These are phyloP conservation scores for Flaveria brownii DNA, from an alignment of 129 eudicot species.

Conservation along the genomic window DNA sequence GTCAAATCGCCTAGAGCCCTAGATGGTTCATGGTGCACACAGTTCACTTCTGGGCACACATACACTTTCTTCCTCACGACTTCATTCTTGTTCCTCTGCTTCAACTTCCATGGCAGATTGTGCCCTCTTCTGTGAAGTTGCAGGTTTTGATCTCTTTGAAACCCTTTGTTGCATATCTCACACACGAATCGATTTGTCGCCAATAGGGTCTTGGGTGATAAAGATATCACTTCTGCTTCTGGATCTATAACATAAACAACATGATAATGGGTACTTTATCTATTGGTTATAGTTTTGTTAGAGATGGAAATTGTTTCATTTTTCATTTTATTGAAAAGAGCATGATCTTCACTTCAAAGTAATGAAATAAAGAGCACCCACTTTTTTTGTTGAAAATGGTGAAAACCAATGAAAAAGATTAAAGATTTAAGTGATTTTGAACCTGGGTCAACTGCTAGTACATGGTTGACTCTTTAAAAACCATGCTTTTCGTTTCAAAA, in stretches of 20 bases:
- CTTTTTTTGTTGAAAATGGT: not conserved
- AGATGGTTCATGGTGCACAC: constrained; percentile 75
- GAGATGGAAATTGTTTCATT: too few species aligned
- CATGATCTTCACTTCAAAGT: not conserved
- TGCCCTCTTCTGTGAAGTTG: constrained; percentile 83
- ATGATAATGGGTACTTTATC: not conserved
- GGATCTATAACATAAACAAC: constrained; percentile 39
- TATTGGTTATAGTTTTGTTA: too few species aligned
- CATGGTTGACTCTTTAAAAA: constrained; percentile 23
- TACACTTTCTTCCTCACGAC: constrained; percentile 62
- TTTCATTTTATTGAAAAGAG: too few species aligned
- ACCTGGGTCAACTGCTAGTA: constrained; percentile 23
- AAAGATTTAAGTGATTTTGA: constrained; percentile 9
- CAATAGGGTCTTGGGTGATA: constrained; percentile 62
- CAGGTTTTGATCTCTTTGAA: constrained; percentile 74
- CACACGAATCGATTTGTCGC: constrained; percentile 74
- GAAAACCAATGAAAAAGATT: constrained; percentile 10
- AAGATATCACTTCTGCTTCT: constrained; percentile 72
- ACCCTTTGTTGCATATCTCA: constrained; percentile 77
- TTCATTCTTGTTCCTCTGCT: constrained; percentile 61
- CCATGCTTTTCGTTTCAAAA: not conserved
- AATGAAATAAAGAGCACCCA: not conserved
- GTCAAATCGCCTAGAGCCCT: constrained; percentile 74
- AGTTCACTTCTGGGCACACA: constrained; percentile 66
- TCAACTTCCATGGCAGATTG: constrained; percentile 79